Evolutionary conservation across 2,329 filamentous ascomycete genomes (phyloP).

Genomic region (Trematosphaeria pertusa): DNA sequence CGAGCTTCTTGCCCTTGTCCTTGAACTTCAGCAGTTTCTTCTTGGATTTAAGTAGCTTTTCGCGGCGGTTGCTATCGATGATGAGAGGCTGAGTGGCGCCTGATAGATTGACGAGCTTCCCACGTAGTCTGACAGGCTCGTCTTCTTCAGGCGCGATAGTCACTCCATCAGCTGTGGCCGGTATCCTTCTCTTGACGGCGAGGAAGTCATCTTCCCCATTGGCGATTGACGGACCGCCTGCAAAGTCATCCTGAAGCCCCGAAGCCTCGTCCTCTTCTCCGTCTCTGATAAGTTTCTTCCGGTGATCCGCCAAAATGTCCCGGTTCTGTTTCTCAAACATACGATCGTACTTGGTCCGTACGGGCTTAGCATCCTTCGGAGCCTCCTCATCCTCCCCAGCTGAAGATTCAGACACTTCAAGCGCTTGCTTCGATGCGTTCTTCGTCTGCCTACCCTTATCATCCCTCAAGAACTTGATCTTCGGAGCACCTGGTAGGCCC

Average conservation of each 20-base stretch:
- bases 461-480: conserved; percentile 91
- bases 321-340: conserved; percentile 99
- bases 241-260: conserved; percentile 43
- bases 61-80: conserved; percentile 92
- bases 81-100: conserved; percentile 74
- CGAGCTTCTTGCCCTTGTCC: conserved; percentile 81
- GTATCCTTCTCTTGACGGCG: conserved; percentile 85
- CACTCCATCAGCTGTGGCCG: conserved; percentile 66
- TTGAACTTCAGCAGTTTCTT: conserved; percentile 93
- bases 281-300: conserved; percentile 79
- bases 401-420: conserved; percentile 67
- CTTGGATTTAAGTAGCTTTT: conserved; percentile 94
- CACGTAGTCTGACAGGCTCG: conserved; percentile 47
- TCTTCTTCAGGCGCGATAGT: conserved; percentile 54
- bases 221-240: conserved; percentile 39
- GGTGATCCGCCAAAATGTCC: conserved; percentile 92
- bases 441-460: conserved; percentile 87
- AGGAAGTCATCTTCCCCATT: conserved; percentile 80
- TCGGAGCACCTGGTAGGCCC: conserved; percentile 87
- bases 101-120: conserved; percentile 68
- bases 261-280: conserved; percentile 52
- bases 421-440: conserved; percentile 76
- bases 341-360: conserved; percentile 93
- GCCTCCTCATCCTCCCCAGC: conserved; percentile 60
- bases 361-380: conserved; percentile 65